These are phyloP conservation scores for Thraustochytrium sp. DNA, from an alignment of 352 stramenopile species.

Conservation along the genomic window DNA sequence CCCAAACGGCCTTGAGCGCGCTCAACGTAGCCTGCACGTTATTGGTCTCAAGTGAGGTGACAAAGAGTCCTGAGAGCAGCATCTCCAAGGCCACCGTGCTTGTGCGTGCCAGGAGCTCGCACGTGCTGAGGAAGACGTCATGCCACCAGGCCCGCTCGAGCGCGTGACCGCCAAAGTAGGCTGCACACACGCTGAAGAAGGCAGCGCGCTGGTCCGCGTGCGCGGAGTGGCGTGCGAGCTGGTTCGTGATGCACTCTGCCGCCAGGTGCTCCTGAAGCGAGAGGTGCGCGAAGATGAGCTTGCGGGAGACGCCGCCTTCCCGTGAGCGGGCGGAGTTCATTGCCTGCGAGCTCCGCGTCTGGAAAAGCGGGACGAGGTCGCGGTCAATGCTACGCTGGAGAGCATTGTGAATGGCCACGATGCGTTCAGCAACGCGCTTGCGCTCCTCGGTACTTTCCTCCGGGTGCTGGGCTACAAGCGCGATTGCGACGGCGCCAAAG, in stretches of 20 bases:
- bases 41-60: background rate
- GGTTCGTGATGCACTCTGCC: background rate
- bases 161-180: background rate
- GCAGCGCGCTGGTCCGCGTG: background rate
- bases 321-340: background rate
- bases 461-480: background rate
- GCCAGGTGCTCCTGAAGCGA: constrained; percentile 25
- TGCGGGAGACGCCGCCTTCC: background rate
- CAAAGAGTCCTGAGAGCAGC: background rate
- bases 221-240: background rate
- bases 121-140: constrained; percentile 19
- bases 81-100: background rate
- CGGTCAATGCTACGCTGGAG: constrained; percentile 16
- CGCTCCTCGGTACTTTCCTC: background rate
- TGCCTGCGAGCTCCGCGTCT: background rate
- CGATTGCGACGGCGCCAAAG: background rate
- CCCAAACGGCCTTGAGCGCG: background rate
- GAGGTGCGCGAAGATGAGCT: constrained; percentile 9
- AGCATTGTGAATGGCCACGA: background rate
- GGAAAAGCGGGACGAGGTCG: constrained; percentile 11
- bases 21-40: background rate
- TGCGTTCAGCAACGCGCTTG: background rate
- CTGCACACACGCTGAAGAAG: background rate
- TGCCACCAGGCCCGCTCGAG: constrained; percentile 13
- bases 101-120: background rate